Conservation (phyloP, 2,329 filamentous ascomycete species). For the Monascus ruber region DNA sequence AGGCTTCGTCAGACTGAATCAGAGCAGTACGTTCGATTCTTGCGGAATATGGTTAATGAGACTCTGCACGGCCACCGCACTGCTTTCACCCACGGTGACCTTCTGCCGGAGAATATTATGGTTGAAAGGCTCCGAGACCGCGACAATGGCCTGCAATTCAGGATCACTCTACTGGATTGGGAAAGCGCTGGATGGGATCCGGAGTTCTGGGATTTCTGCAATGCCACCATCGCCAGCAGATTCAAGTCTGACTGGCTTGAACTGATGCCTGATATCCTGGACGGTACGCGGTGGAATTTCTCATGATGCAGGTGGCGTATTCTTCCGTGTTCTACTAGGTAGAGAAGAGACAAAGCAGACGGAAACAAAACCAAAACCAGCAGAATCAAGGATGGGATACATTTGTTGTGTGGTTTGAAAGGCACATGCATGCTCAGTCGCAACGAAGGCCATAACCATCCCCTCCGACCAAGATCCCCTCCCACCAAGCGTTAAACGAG, state of each 20-base stretch:
- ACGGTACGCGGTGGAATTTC: conserved; percentile 5
- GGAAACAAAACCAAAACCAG: background rate
- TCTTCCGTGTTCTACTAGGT: conserved; percentile 4
- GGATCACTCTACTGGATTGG: conserved; percentile 5
- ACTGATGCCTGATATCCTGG: conserved; percentile 6
- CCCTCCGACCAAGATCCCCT: background rate
- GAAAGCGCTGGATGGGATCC: conserved; percentile 8
- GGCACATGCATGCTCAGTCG: background rate
- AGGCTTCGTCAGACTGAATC: background rate
- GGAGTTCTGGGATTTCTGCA: conserved; percentile 11
- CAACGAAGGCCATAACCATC: too few relatives aligned
- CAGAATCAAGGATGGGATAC: background rate
- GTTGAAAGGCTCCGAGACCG: conserved; percentile 3
- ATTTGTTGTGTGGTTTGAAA: background rate
- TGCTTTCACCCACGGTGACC: conserved; percentile 9
- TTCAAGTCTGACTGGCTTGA: conserved; percentile 8
- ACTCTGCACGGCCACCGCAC: conserved; percentile 8
- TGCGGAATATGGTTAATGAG: conserved; percentile 5
- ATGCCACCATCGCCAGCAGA: conserved; percentile 6
- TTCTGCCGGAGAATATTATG: conserved; percentile 10
- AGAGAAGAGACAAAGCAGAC: background rate
- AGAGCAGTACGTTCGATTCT: conserved; percentile 5
- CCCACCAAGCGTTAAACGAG: background rate
- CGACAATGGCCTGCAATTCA: conserved; percentile 2
- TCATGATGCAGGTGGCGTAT: conserved; percentile 8